These are phyloP conservation scores for Ceratorhiza oryzae-sativae DNA, from an alignment of 1,284 basidiomycete genomes.

Conservation along the genomic window DNA sequence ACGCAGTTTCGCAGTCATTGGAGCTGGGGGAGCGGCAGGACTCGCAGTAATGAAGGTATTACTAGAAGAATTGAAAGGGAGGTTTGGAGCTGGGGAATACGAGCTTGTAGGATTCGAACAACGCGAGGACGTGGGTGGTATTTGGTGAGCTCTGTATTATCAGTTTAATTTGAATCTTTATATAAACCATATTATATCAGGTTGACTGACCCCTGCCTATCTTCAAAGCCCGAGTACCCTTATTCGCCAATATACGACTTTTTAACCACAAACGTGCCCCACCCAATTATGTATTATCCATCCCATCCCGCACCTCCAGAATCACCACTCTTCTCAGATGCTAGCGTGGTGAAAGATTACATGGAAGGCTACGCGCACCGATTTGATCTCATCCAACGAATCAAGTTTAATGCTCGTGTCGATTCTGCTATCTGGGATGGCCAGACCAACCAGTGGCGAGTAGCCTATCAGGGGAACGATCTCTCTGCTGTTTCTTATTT, in stretches of 20 bases:
- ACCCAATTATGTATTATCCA: constrained; percentile 73
- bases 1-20: constrained; percentile 66
- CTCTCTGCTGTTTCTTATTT: constrained; percentile 50
- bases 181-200: constrained; percentile 40
- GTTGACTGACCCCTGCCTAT: constrained; percentile 18
- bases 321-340: constrained; percentile 70
- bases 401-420: constrained; percentile 55
- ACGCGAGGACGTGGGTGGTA: constrained; percentile 68
- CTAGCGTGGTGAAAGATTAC: constrained; percentile 65
- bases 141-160: no score
- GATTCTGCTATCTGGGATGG: constrained; percentile 50
- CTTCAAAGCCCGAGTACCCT: constrained; percentile 59
- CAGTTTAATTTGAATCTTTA: no score
- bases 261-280: constrained; percentile 76
- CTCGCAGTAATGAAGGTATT: constrained; percentile 70
- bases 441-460: constrained; percentile 56
- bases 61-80: constrained; percentile 63
- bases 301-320: constrained; percentile 70
- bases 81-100: constrained; percentile 60
- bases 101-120: constrained; percentile 64
- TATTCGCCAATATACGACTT: constrained; percentile 77
- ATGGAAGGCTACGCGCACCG: constrained; percentile 64
- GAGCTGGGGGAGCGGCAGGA: constrained; percentile 70
- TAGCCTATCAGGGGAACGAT: constrained; percentile 46
- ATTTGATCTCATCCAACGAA: constrained; percentile 63